A percentile compares a stretch with the other conserved stretches of the same genome.
phyloP scores from a whole-genome alignment of 371 early-diverging fungal genomes.

The Gilbertella persicaria region DNA sequence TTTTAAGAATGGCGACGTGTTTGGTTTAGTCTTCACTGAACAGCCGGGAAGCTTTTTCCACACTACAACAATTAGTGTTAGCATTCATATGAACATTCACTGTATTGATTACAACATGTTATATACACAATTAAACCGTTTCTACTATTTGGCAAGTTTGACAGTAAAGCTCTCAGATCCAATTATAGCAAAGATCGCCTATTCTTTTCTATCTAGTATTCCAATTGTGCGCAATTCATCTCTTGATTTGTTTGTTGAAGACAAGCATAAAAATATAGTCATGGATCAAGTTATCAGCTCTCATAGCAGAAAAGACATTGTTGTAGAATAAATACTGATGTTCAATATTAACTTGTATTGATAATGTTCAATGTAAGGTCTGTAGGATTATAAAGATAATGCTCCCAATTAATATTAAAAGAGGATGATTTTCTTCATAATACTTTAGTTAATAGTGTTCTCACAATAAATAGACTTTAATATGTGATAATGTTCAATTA shows the following conservation, averaged over 20 bases:
- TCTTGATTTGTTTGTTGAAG: constrained; percentile 5
- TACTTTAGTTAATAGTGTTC: too few species aligned
- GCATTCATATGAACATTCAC: constrained; percentile 1
- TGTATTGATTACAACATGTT: constrained; percentile 5
- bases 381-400: too few species aligned
- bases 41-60: constrained; percentile 10
- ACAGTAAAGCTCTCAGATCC: constrained; percentile 9
- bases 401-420: too few species aligned
- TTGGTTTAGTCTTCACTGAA: constrained; percentile 6
- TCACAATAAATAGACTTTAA: too few species aligned
- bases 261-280: constrained; percentile 4
- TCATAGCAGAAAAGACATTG: constrained; percentile 8
- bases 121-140: constrained; percentile 4
- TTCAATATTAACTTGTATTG: too few species aligned
- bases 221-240: not conserved
- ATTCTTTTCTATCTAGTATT: constrained; percentile 7
- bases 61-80: constrained; percentile 2
- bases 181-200: constrained; percentile 9
- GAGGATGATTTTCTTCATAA: too few species aligned
- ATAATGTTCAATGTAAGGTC: too few species aligned
- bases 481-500: too few species aligned
- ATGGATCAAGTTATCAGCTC: constrained; percentile 6
- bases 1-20: constrained; percentile 3
- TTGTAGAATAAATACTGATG: too few species aligned
- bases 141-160: constrained; percentile 14